A percentile compares a stretch with the other conserved stretches of the same genome.
Conservation (phyloP, 2,329 filamentous ascomycete species). For the Fusarium sp. region DNA sequence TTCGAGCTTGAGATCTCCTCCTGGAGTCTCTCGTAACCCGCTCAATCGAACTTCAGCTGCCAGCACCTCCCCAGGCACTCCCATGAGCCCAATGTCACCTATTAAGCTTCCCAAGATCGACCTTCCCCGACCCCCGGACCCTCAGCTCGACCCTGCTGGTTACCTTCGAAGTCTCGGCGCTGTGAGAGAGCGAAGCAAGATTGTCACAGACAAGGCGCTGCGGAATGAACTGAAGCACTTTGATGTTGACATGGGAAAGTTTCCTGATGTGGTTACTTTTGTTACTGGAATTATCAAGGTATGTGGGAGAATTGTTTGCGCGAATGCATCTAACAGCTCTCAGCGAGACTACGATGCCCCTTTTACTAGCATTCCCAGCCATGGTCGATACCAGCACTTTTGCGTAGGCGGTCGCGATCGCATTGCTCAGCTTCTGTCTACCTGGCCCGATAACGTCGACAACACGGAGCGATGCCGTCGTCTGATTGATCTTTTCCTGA, state of each 20-base stretch:
- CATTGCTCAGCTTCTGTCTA: constrained; percentile 76
- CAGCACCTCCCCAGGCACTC: constrained; percentile 60
- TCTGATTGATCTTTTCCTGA: constrained; percentile 80
- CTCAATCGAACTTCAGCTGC: constrained; percentile 64
- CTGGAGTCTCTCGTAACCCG: constrained; percentile 45
- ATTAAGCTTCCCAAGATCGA: constrained; percentile 77
- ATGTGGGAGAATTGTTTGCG: constrained; percentile 44
- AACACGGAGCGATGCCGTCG: constrained; percentile 79
- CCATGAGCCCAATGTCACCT: constrained; percentile 64
- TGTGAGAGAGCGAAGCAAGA: constrained; percentile 81
- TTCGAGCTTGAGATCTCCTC: constrained; percentile 54
- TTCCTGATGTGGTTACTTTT: constrained; percentile 84
- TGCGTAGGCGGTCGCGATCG: constrained; percentile 82
- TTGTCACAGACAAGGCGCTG: constrained; percentile 82
- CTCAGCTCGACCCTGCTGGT: constrained; percentile 85
- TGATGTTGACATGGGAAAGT: constrained; percentile 87
- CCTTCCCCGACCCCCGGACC: constrained; percentile 87
- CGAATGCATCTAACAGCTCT: background rate
- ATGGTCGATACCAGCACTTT: constrained; percentile 88
- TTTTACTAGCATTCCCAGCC: constrained; percentile 79
- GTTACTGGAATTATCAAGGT: constrained; percentile 97
- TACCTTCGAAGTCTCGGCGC: constrained; percentile 92
- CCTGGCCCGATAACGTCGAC: constrained; percentile 77
- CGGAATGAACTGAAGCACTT: constrained; percentile 86
- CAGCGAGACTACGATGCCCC: constrained; percentile 68